Evolutionary conservation across 208 protist species (phyloP).

Genomic region (Leishmania martiniquensis): DNA sequence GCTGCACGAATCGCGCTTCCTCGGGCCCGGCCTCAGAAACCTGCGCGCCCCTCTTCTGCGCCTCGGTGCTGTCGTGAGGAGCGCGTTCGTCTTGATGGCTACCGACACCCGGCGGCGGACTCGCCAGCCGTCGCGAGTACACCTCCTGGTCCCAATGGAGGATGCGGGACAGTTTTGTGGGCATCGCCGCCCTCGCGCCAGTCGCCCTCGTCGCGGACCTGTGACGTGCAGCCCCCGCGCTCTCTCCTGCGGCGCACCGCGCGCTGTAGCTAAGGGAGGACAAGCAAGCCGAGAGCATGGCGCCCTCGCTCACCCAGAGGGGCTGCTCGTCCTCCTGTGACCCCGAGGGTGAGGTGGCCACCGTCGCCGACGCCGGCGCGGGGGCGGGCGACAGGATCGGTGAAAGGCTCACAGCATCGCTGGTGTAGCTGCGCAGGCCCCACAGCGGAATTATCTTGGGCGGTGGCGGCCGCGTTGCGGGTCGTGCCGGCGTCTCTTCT

Average conservation of each 20-base stretch:
- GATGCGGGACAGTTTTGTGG: conserved; percentile 10
- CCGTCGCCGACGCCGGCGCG: neutral
- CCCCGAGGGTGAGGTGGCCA: neutral
- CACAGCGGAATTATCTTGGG: conserved; percentile 11
- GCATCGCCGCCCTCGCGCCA: neutral
- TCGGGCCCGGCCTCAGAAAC: neutral
- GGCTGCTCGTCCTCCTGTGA: neutral
- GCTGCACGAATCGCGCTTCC: neutral
- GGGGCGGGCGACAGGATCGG: conserved; percentile 13
- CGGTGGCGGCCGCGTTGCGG: neutral
- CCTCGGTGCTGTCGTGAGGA: neutral
- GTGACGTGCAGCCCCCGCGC: neutral
- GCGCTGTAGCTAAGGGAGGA: neutral
- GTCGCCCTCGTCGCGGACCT: neutral
- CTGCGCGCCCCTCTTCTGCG: neutral
- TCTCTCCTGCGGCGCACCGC: neutral
- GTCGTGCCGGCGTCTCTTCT: neutral
- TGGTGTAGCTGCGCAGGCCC: conserved; percentile 15
- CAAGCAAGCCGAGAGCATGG: neutral
- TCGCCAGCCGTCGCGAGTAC: neutral
- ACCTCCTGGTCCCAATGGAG: conserved; percentile 21
- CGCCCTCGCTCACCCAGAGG: neutral
- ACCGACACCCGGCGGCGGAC: neutral
- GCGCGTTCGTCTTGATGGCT: no score
- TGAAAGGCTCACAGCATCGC: conserved; percentile 18